Base-by-base conservation (phyloP, 805 yeast species). In the Cyberlindnera mrakii region DNA sequence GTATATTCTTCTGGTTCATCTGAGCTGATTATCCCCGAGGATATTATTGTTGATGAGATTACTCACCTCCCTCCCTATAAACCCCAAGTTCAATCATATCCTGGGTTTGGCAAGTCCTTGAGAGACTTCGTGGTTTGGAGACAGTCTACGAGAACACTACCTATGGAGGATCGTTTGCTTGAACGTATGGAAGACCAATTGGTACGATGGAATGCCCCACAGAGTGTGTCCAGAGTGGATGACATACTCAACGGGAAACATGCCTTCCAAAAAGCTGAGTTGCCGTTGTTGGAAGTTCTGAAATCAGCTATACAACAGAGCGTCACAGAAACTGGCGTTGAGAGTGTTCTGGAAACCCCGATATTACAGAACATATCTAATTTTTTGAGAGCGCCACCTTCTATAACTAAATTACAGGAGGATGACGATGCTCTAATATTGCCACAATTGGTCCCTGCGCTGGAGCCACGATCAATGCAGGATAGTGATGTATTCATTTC, bases 181-280 rank as follows among this genome's bases (percentile, higher is more conserved):
- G 60, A 57, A 10, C 45, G 49, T 32, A 64, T 66, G 70, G 71
- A 67, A 41, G 66, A 64, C 10, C 54, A 62, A 37, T 45, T 68
- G 31, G 52, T 63, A 1, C 54, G 70, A 20, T 67, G 67, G 67
- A 54, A 63, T 33, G 58, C 67, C 3, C 55, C 66, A 3, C 52
- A 44, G 29, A 50, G 62, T 13, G 53, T 58, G 18, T 51, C 51
- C 33, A 54, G 42, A 18, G 59, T 53, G 16, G 61, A 55, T 25
- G 60, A 55, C 20, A 52, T 61, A 10, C 47, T 67, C 32, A 55
- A 52, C 33, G 69, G 68, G 1, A 50, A 43, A 9, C 71, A 67
- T 42, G 63, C 65, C 0, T 66, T 41, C 30, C 62, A 58, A n/a
- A 67, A 40, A 13, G 33, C 36, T 3, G 47, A 50, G 9, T 11